phyloP scores from a whole-genome alignment of 331 rosid species.

The Erythrophleum ivorense region DNA sequence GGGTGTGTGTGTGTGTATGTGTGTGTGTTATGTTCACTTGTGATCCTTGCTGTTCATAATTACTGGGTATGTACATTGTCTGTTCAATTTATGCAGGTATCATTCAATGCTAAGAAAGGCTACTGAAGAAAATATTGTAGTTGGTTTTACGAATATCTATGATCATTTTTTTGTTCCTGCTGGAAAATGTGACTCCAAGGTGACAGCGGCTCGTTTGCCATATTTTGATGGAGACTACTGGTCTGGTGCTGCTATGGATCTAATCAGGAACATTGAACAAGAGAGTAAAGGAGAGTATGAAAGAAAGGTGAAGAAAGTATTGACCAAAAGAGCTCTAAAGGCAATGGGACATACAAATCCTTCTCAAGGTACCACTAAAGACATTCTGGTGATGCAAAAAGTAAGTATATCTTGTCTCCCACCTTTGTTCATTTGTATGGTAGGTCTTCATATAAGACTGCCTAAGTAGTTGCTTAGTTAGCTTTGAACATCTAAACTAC shows the following conservation, averaged over 20 bases:
- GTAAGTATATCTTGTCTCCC: slow-evolving; percentile 41
- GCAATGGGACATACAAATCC: slow-evolving; percentile 56
- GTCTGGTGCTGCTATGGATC: slow-evolving; percentile 53
- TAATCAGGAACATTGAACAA: slow-evolving; percentile 43
- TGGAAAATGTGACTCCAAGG: slow-evolving; percentile 47
- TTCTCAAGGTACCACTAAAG: slow-evolving; percentile 53
- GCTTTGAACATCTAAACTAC: not conserved
- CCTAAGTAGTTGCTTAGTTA: not conserved
- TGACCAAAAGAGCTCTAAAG: slow-evolving; percentile 53
- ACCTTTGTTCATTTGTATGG: slow-evolving; percentile 7
- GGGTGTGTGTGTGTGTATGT: not conserved
- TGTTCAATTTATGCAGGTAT: slow-evolving; percentile 55
- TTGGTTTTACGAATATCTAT: slow-evolving; percentile 55
- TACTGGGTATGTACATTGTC: slow-evolving; percentile 1
- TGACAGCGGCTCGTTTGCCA: slow-evolving; percentile 60
- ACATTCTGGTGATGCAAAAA: slow-evolving; percentile 65
- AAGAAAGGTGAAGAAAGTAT: slow-evolving; percentile 11
- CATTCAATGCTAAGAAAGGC: slow-evolving; percentile 62
- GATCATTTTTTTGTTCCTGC: slow-evolving; percentile 60
- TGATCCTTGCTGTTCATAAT: slow-evolving; percentile 10
- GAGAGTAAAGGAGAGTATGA: slow-evolving; percentile 37
- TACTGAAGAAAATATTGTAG: slow-evolving; percentile 61
- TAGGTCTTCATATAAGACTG: slow-evolving; percentile 9
- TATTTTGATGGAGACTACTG: slow-evolving; percentile 82
- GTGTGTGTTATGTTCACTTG: not conserved